Evolutionary conservation across 768 basidiomycete species (phyloP).

Genomic region (Tulasnella sp.): DNA sequence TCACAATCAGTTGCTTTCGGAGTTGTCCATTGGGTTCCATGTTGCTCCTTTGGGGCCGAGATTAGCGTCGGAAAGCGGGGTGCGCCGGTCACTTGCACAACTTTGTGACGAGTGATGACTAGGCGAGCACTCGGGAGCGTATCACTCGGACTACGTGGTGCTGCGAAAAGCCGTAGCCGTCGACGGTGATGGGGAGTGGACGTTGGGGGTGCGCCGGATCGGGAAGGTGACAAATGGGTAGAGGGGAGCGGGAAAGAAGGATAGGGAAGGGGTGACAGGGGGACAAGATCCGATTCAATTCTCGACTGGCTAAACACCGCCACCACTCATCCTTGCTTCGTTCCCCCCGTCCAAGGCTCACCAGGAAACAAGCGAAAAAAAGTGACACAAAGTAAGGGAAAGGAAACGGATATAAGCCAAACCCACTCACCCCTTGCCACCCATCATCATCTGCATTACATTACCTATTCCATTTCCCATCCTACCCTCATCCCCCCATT

Average conservation of each 20-base stretch:
- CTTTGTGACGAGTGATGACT: not conserved
- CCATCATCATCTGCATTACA: not conserved
- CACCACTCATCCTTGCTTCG: not conserved
- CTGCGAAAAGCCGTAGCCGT: not conserved
- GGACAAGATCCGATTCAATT: not conserved
- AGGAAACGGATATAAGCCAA: conserved; percentile 13
- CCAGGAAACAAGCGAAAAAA: not conserved
- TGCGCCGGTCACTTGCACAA: not conserved
- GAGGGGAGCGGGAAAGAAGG: conserved; percentile 2
- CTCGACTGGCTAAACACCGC: conserved; percentile 1
- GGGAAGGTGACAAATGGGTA: conserved; percentile 6
- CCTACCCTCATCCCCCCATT: not conserved
- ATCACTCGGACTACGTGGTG: not conserved
- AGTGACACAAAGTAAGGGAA: not conserved
- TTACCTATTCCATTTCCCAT: not conserved
- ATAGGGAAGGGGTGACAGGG: not conserved
- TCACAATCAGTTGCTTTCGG: not conserved
- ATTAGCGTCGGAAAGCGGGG: not conserved
- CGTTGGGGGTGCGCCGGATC: not conserved
- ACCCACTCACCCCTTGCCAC: not conserved
- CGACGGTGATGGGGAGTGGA: not conserved
- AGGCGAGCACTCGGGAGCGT: not conserved
- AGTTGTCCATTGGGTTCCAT: not conserved
- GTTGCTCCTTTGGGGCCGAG: not conserved
- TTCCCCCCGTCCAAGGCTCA: not conserved